Base-by-base conservation (phyloP, 179 eudicot species). In the Kewa caespitosa region DNA sequence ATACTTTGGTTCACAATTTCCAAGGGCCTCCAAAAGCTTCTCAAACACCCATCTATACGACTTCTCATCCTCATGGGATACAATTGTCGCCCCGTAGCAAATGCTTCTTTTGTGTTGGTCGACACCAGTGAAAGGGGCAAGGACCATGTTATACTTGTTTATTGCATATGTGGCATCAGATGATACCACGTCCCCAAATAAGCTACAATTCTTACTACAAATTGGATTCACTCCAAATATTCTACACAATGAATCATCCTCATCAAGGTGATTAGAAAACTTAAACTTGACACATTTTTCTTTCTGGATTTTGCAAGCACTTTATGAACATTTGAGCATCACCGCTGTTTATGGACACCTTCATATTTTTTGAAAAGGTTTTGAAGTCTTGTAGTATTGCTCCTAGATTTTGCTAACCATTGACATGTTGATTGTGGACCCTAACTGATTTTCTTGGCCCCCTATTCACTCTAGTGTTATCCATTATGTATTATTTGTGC, bases 31-130 rank as follows among this genome's bases (percentile, higher is more conserved):
- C 10, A 76, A n/a, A 32, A 76, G 69, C 14, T 11, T 38, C 38
- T 69, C 33, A 34, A 76, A 76, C 12, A 76, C n/a, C 74, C 79
- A 76, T 0, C 7, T 12, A 55, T 54, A 76, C 2, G 67, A n/a
- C 4, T 38, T n/a, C 10, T 6, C 32, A 34, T 48, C 65, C 27
- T 72, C 59, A 11, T 54, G 30, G 2, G 39, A 18, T 4, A 74
- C 2, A 0, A 74, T 42, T 3, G 30, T 50, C 9, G 17, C 75
- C 4, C 48, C 75, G 11, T 54, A 72, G 34, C 38, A 8, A 13
- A 72, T 17, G 22, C 17, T 39, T 13, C 17, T 38, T 22, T n/a
- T 13, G 30, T 68, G 73, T 8, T 76, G 43, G 23, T 76, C 59
- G 11, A 55, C 31, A 6, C 74, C 67, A 39, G 43, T 76, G 48